These are phyloP conservation scores for Torulaspora gathmanii DNA, from an alignment of 805 yeast species.

Conservation along the genomic window DNA sequence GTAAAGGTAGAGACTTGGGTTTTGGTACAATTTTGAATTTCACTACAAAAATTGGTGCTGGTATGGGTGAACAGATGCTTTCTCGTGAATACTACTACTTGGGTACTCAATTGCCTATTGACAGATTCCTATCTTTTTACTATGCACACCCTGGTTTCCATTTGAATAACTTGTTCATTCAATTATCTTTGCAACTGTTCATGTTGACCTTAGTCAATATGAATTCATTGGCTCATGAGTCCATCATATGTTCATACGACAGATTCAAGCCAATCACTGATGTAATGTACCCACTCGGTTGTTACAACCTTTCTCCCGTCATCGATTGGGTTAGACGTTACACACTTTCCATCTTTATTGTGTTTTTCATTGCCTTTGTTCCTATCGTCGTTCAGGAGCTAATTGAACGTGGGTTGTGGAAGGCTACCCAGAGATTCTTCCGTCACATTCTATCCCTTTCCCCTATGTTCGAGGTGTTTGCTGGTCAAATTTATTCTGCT, in stretches of 20 bases:
- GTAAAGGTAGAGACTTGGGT: conserved; percentile 86
- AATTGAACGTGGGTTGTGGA: conserved; percentile 77
- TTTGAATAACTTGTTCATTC: conserved; percentile 73
- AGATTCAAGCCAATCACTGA: conserved; percentile 64
- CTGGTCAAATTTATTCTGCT: conserved; percentile 71
- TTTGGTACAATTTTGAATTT: conserved; percentile 81
- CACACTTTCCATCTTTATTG: conserved; percentile 74
- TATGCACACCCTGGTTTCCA: conserved; percentile 88
- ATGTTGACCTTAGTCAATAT: conserved; percentile 65
- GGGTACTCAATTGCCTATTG: conserved; percentile 76
- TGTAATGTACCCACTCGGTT: conserved; percentile 59
- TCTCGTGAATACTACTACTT: conserved; percentile 78
- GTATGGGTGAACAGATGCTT: conserved; percentile 88
- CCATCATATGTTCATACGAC: conserved; percentile 64
- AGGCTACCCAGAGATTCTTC: conserved; percentile 61
- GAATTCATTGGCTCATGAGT: conserved; percentile 68
- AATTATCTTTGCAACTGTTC: conserved; percentile 67
- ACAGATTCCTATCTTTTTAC: conserved; percentile 75
- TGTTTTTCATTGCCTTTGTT: conserved; percentile 72
- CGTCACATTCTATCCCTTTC: conserved; percentile 68
- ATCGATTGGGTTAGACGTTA: conserved; percentile 80
- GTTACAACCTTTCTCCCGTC: conserved; percentile 69
- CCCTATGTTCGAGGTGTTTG: conserved; percentile 79
- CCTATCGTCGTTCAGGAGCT: conserved; percentile 77
- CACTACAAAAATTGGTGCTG: conserved; percentile 86